Evolutionary conservation across 495 filamentous ascomycete species (phyloP).

Genomic region (Trichoderma erinaceum): DNA sequence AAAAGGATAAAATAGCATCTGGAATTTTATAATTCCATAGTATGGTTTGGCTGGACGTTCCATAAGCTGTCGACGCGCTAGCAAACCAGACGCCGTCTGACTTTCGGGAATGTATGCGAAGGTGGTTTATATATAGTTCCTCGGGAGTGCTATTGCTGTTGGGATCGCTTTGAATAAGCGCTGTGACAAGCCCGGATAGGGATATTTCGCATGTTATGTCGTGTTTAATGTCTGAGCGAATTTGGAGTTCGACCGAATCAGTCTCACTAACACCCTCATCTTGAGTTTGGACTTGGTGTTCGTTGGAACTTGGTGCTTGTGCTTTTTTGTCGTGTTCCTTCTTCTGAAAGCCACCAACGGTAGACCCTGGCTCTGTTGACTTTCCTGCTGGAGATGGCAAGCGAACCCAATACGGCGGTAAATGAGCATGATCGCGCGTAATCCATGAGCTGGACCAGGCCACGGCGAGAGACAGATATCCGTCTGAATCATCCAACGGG

Average conservation of each 20-base stretch:
- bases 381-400: conserved; percentile 32
- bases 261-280: conserved; percentile 17
- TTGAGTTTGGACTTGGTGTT: conserved; percentile 18
- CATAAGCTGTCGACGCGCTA: conserved; percentile 47
- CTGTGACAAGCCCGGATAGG: conserved; percentile 33
- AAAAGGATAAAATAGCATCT: conserved; percentile 43
- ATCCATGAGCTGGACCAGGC: conserved; percentile 54
- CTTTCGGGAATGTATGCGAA: conserved; percentile 27
- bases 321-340: conserved; percentile 5
- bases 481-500: conserved; percentile 55
- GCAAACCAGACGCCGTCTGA: conserved; percentile 53
- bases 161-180: conserved; percentile 32
- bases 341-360: not conserved
- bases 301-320: not conserved
- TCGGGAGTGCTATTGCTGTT: conserved; percentile 27
- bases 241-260: conserved; percentile 28
- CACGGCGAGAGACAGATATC: conserved; percentile 51
- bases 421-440: conserved; percentile 41
- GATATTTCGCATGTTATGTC: conserved; percentile 44
- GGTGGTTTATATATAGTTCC: conserved; percentile 37
- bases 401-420: conserved; percentile 60
- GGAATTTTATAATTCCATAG: conserved; percentile 59
- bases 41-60: conserved; percentile 45
- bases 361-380: conserved; percentile 10
- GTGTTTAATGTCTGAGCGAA: conserved; percentile 19